Conservation (phyloP, 2,329 filamentous ascomycete genomes). For the Raffaelea arxii region DNA sequence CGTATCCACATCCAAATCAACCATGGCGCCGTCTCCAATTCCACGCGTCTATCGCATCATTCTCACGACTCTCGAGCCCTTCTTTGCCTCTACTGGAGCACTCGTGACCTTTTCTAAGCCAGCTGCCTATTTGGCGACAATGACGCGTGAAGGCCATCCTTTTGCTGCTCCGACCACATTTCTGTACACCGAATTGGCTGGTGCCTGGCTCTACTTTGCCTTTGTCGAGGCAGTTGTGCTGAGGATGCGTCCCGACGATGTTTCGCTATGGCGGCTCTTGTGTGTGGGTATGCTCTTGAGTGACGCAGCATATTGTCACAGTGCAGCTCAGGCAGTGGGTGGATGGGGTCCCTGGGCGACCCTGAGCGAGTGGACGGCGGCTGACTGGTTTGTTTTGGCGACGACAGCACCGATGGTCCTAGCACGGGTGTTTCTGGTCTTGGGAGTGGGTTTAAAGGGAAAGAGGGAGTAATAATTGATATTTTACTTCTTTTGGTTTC, state of each 20-base stretch:
- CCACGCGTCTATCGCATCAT: slow-evolving; percentile 20
- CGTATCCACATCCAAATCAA: too few relatives aligned
- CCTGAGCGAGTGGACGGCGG: slow-evolving; percentile 18
- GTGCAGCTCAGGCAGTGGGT: slow-evolving; percentile 23
- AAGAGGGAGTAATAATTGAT: neutral
- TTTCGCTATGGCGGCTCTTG: slow-evolving; percentile 23
- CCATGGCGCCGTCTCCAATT: too few relatives aligned
- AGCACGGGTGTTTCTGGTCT: slow-evolving; percentile 19
- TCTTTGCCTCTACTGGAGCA: slow-evolving; percentile 22
- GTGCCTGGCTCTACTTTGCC: slow-evolving; percentile 25
- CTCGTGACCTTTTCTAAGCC: slow-evolving; percentile 20
- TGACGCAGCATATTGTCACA: slow-evolving; percentile 20
- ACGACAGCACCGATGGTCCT: slow-evolving; percentile 19
- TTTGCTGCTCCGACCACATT: slow-evolving; percentile 16
- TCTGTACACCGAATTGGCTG: slow-evolving; percentile 21
- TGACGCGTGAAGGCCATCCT: slow-evolving; percentile 17
- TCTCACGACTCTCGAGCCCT: slow-evolving; percentile 24
- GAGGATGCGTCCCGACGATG: slow-evolving; percentile 19
- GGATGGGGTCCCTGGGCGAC: slow-evolving; percentile 19
- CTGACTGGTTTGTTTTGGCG: slow-evolving; percentile 19
- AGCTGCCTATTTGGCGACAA: slow-evolving; percentile 17
- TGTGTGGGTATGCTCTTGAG: slow-evolving; percentile 26
- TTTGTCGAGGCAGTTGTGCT: slow-evolving; percentile 27
- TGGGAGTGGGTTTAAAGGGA: slow-evolving; percentile 17
- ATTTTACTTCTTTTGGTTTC: neutral